These are phyloP conservation scores for Neonothopanus nambi DNA, from an alignment of 1,284 basidiomycete species.

Conservation along the genomic window DNA sequence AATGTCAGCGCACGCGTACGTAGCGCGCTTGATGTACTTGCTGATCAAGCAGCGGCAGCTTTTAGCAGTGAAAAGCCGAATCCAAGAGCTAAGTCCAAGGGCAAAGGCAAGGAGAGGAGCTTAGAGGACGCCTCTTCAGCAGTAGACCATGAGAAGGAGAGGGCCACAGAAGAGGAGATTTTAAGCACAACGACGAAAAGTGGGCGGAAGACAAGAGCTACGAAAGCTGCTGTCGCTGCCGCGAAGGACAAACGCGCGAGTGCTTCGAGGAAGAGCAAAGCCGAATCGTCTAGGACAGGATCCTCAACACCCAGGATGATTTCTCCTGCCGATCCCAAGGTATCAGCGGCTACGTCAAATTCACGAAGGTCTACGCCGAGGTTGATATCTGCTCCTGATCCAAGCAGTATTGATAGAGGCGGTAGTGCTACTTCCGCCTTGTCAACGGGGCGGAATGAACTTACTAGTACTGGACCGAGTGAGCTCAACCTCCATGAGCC, in stretches of 20 bases:
- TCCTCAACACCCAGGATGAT: conserved; percentile 23
- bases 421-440: no score
- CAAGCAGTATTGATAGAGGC: neutral
- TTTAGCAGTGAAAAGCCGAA: conserved; percentile 4
- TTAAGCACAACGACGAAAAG: conserved; percentile 4
- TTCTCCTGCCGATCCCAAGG: conserved; percentile 23
- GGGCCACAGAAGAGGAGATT: neutral
- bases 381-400: neutral
- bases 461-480: no score
- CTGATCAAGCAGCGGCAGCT: conserved; percentile 63
- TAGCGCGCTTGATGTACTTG: conserved; percentile 44
- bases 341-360: neutral
- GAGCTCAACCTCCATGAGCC: no score
- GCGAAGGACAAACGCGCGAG: conserved; percentile 6
- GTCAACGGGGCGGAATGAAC: no score
- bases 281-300: conserved; percentile 3
- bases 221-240: neutral
- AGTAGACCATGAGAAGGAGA: neutral
- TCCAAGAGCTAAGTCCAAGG: conserved; percentile 21
- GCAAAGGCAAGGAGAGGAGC: conserved; percentile 22
- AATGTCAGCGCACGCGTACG: neutral
- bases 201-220: neutral
- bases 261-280: conserved; percentile 5
- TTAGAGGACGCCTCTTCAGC: conserved; percentile 1
- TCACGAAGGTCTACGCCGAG: neutral